Percentiles rank a stretch among this genome's conserved stretches.
Conservation (phyloP, 441 rosid species). For the Gossypium aridum region DNA sequence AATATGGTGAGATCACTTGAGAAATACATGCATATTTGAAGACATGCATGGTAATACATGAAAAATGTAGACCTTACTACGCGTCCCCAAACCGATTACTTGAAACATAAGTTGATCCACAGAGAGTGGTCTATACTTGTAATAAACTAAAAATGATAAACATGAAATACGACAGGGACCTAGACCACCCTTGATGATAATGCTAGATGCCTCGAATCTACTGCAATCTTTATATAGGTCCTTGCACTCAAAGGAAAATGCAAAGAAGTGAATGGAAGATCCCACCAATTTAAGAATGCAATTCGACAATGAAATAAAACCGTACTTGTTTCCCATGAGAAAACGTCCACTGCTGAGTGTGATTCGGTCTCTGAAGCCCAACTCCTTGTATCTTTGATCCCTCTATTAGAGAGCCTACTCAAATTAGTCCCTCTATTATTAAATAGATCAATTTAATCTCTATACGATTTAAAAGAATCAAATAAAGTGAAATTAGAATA, state of each 20-base stretch:
- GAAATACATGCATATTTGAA: neutral
- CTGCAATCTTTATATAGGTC: neutral
- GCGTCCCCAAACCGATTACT: neutral
- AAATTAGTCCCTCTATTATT: no score
- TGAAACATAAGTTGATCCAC: neutral
- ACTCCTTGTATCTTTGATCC: slow-evolving; percentile 93
- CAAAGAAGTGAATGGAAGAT: neutral
- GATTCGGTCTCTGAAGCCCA: slow-evolving; percentile 94
- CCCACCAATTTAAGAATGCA: neutral
- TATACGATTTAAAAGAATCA: no score
- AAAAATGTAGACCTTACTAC: no score
- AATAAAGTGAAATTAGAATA: no score
- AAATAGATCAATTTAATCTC: no score
- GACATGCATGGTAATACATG: neutral
- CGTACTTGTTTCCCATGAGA: slow-evolving; percentile 90
- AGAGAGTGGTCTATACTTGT: neutral
- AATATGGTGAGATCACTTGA: neutral
- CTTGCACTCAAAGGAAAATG: neutral
- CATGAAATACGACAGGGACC: neutral
- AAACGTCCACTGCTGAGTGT: slow-evolving; percentile 94
- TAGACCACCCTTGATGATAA: neutral
- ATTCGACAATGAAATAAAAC: slow-evolving; percentile 13
- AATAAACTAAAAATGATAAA: neutral
- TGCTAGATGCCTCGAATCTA: neutral
- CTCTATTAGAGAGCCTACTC: slow-evolving; percentile 39